phyloP scores from a whole-genome alignment of 441 rosid species.

The Erysimum cheiri region DNA sequence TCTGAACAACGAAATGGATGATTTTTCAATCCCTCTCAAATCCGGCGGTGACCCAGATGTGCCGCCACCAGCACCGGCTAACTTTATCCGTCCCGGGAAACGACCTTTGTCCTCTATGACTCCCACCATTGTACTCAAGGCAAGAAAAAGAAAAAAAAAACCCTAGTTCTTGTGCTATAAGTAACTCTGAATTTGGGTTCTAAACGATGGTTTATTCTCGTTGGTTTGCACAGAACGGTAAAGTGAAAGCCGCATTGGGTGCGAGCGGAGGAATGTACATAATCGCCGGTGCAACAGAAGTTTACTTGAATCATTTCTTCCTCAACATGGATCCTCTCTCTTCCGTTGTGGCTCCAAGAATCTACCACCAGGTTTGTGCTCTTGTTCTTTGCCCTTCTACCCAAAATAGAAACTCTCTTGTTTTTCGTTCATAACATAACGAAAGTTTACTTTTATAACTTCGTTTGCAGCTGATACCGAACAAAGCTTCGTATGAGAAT shows the following conservation, averaged over 20 bases:
- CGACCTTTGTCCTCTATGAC: conserved; percentile 70
- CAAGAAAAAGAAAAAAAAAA: background rate
- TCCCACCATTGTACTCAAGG: conserved; percentile 65
- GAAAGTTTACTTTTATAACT: background rate
- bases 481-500: conserved; percentile 52
- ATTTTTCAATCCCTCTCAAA: conserved; percentile 54
- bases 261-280: conserved; percentile 67
- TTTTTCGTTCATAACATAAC: background rate
- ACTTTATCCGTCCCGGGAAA: conserved; percentile 60
- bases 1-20: conserved; percentile 73
- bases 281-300: conserved; percentile 59
- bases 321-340: conserved; percentile 62
- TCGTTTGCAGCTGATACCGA: conserved; percentile 54
- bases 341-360: conserved; percentile 59
- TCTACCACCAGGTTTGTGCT: conserved; percentile 61
- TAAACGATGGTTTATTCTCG: background rate
- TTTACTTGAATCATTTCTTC: conserved; percentile 60
- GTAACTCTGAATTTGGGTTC: background rate
- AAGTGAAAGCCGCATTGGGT: conserved; percentile 60
- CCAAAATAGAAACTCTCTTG: conserved; percentile 19
- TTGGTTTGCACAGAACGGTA: conserved; percentile 47
- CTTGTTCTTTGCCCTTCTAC: background rate
- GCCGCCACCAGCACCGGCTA: conserved; percentile 56
- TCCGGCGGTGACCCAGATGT: conserved; percentile 5
- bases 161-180: conserved; percentile 13